Base-by-base conservation (phyloP, 805 yeast genomes). In the Maudiozyma barnettii region DNA sequence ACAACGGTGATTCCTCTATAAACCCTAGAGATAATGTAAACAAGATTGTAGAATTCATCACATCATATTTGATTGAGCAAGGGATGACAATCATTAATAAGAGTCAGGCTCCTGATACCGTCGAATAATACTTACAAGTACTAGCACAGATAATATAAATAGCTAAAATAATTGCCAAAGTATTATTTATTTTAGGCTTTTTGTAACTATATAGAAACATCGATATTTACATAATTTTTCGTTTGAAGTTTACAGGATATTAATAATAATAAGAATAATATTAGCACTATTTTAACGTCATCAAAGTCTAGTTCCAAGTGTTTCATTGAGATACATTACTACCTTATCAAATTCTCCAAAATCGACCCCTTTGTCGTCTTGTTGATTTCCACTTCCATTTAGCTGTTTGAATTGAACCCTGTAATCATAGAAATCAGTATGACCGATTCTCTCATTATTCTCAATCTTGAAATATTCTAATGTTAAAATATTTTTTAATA, bases 401-500 rank as follows among this genome's bases (percentile, higher is more conserved):
- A 58, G 39, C 41, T 59, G 57, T 13, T 46, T 51, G 36, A 51
- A 59, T n/a, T 49, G 43, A 3, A 51, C 44, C 37, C 50, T 47
- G 39, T 45, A 51, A 33, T 48, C 45, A 16, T 45, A 40, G 29
- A 48, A 51, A n/a, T 45, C 42, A 14, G 21, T 29, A 12, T 42
- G 41, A 33, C 33, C 21, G 4, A 31, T 21, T 31, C 22, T 23
- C 33, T 33, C 35, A 9, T 48, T 47, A 18, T 36, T 45, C 5
- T 49, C 41, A 40, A 50, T 41, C 33, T 57, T 61, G 21, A 60
- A 57, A 46, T 49, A 61, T 41, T 62, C 64, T 41, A 59, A 45
- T 4, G 62, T 55, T 19, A 64, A 44, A 10, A 64, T 21, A 45
- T 63, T 64, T 41, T 60, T 61, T 23, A 63, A 23, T 8, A 64